Evolutionary conservation across 257 asterid genomes (phyloP), one percentile per base, ranked within the genome.

Genomic region (Ilex aquifolium): DNA sequence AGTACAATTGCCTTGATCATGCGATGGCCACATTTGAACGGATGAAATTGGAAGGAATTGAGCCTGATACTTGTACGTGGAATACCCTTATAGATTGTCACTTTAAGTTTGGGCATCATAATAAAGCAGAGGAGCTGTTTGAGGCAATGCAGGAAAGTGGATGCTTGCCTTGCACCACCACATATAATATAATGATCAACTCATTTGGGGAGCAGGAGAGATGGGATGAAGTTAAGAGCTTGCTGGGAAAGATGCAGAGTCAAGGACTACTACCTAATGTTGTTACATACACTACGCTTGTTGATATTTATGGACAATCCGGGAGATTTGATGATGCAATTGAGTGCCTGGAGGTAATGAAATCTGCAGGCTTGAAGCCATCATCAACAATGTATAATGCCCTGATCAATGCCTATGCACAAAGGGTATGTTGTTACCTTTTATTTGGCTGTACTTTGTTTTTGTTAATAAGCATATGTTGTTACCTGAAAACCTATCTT

Each of bases 361-460:
- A 87, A 70, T 85, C 95, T 17, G 80, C 80, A 13, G 98, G 98
- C 27, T 66, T 92, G 78, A 92, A 75, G 52, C 97, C 98, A 65
- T 87, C 98, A 14, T 73, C 93, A 52, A 79, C 98, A 27, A 92
- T 88, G 95, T 92, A 92, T 70, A 92, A 92, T 71, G 98, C 98
- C 31, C 77, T 92, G 73, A 92, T 92, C 70, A 92, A 92, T 79
- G 95, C 97, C 62, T 92, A 92, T 75, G 98, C 98, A 27, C 98
- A 83, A 65, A 79, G 77, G 95, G 98, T 91, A 86, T 39, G 61
- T 63, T 67, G 64, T 46, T 69, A 46, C 42, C 59, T 40, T 56
- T 31, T 21, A 31, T 31, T 42, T 44, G 59, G 56, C 57, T 48
- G 36, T n/a, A 50, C 44, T 52, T 61, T 6, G 13, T 14, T 31